phyloP scores from a whole-genome alignment of 2,329 filamentous ascomycete species.

The Ceratocystis lukuohia region DNA sequence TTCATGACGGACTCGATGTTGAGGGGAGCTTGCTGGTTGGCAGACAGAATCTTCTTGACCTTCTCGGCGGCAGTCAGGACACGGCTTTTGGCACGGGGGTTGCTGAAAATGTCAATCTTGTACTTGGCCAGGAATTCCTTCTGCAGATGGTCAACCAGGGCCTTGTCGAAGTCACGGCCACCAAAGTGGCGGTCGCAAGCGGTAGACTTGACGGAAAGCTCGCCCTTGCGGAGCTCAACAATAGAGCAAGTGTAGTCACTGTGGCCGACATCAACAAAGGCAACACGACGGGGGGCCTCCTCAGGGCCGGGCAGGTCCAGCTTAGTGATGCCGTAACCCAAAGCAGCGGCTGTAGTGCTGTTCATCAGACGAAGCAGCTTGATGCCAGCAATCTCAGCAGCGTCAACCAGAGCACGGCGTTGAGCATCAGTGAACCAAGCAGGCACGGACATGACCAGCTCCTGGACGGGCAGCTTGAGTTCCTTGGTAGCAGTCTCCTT shows the following conservation, averaged over 20 bases:
- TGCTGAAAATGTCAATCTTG: slow-evolving; percentile 87
- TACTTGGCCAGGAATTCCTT: slow-evolving; percentile 95
- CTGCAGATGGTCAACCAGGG: slow-evolving; percentile 84
- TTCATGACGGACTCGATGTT: slow-evolving; percentile 99
- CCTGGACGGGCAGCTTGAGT: slow-evolving; percentile 79
- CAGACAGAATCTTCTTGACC: slow-evolving; percentile 95
- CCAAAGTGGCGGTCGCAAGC: slow-evolving; percentile 93
- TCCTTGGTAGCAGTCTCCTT: slow-evolving; percentile 76
- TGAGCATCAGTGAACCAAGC: slow-evolving; percentile 96
- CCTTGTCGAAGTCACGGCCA: slow-evolving; percentile 93
- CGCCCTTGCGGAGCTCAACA: slow-evolving; percentile 94
- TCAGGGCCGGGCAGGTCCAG: slow-evolving; percentile 76
- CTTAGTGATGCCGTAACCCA: slow-evolving; percentile 97
- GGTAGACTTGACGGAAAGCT: slow-evolving; percentile 84
- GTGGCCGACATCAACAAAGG: slow-evolving; percentile 90
- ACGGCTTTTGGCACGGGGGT: slow-evolving; percentile 79
- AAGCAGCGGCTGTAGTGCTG: slow-evolving; percentile 88
- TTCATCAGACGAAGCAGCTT: slow-evolving; percentile 93
- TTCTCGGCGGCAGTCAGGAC: slow-evolving; percentile 85
- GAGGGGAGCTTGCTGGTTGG: slow-evolving; percentile 80
- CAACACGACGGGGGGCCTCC: slow-evolving; percentile 82
- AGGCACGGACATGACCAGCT: slow-evolving; percentile 87
- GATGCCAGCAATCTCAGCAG: slow-evolving; percentile 82
- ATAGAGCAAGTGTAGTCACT: slow-evolving; percentile 90
- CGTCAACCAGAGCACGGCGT: slow-evolving; percentile 77